Conservation (phyloP, 2,329 filamentous ascomycete genomes). For the Cryoendolithus antarcticus region DNA sequence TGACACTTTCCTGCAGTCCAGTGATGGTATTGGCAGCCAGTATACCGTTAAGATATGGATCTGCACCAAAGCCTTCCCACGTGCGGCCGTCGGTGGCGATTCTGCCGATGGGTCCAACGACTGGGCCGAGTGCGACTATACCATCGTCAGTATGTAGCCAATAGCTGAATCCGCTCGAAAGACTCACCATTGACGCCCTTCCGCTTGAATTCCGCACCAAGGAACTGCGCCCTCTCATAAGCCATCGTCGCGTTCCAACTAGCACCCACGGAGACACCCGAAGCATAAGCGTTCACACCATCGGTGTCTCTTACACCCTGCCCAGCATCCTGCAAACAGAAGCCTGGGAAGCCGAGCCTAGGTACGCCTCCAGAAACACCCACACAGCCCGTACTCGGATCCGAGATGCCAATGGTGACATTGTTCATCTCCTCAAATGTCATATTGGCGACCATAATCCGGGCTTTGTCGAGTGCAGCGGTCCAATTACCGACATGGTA, state of each 20-base stretch:
- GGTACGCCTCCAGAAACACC: slow-evolving; percentile 25
- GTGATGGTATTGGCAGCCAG: slow-evolving; percentile 39
- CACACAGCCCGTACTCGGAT: slow-evolving; percentile 22
- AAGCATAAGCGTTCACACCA: slow-evolving; percentile 31
- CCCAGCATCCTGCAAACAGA: slow-evolving; percentile 31
- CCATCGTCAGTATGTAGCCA: too few species aligned
- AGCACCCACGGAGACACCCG: slow-evolving; percentile 31
- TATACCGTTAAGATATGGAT: slow-evolving; percentile 50
- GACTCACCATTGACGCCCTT: slow-evolving; percentile 37
- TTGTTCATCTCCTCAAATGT: slow-evolving; percentile 26
- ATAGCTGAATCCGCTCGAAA: neutral
- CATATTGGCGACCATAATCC: slow-evolving; percentile 23
- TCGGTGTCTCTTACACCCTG: slow-evolving; percentile 32
- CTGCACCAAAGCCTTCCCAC: slow-evolving; percentile 63
- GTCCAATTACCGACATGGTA: slow-evolving; percentile 24
- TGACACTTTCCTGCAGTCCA: slow-evolving; percentile 46
- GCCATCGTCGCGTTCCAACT: slow-evolving; percentile 44
- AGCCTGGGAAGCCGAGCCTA: slow-evolving; percentile 26
- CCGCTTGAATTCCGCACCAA: slow-evolving; percentile 44
- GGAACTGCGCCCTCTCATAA: slow-evolving; percentile 38
- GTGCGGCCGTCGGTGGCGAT: slow-evolving; percentile 56
- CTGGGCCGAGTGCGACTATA: slow-evolving; percentile 51
- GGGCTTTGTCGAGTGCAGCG: slow-evolving; percentile 19
- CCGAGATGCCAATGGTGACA: slow-evolving; percentile 21
- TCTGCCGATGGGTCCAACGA: slow-evolving; percentile 56